These are phyloP conservation scores for Microthyrium microscopicum DNA, from an alignment of 2,329 filamentous ascomycete species.

Conservation along the genomic window DNA sequence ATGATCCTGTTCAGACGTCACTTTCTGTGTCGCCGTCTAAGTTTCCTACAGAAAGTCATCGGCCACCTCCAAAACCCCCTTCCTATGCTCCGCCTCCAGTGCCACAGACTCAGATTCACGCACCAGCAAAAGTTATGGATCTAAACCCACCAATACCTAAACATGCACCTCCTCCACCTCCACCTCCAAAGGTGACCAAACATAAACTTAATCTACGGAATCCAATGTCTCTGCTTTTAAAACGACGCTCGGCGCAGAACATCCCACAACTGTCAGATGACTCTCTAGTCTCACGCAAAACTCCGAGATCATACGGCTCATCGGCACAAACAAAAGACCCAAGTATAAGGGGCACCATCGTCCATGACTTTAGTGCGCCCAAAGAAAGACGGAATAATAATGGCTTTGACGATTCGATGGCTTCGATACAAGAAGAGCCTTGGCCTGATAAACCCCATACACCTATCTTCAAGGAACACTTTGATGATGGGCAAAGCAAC, in stretches of 20 bases:
- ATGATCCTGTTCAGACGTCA: too few species aligned
- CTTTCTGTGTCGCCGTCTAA: too few species aligned
- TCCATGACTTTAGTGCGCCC: constrained; percentile 50
- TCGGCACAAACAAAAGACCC: constrained; percentile 44
- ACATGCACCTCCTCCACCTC: too few species aligned
- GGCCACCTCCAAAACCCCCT: too few species aligned
- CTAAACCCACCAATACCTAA: too few species aligned
- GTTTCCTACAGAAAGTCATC: too few species aligned
- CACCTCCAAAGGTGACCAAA: too few species aligned
- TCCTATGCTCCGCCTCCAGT: too few species aligned
- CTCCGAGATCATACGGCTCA: constrained; percentile 29
- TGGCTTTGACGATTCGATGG: too few species aligned
- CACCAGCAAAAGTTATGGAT: too few species aligned
- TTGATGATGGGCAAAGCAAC: constrained; percentile 33
- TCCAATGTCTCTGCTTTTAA: constrained; percentile 42
- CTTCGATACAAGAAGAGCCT: constrained; percentile 14
- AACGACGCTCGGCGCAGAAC: constrained; percentile 37
- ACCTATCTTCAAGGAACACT: constrained; percentile 44
- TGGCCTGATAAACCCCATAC: constrained; percentile 34
- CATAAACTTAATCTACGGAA: constrained; percentile 40
- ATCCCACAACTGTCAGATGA: constrained; percentile 31
- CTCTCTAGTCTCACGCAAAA: constrained; percentile 31
- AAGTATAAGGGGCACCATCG: constrained; percentile 43
- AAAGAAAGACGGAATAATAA: constrained; percentile 29
- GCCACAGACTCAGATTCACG: too few species aligned